Base-by-base conservation (phyloP, 768 basidiomycete species). In the Lepiota venenata region DNA sequence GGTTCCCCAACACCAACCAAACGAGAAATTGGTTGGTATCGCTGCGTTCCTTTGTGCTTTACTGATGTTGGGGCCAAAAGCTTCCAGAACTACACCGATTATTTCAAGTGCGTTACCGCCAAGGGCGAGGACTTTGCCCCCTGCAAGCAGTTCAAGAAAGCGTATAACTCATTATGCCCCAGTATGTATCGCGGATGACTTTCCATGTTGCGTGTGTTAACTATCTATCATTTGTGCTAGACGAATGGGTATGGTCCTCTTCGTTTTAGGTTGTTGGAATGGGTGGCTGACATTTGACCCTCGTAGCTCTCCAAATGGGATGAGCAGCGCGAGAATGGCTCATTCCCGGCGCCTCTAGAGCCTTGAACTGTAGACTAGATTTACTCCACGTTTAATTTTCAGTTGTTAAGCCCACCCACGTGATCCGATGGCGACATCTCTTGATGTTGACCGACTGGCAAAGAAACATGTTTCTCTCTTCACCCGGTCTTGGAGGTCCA, bases 101-200 rank as follows among this genome's bases (percentile, higher is more conserved):
- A 97, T 80, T 93, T 95, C 85, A 96, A 96, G 72, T 99, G 97
- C 72, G 74, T 98, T 63, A 72, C 89, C 63, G 95, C 95, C 63
- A 98, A 97, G 76, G 97, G 97, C 61, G 97, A 99, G 62, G 97
- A 98, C 56, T 98, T 86, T 69, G 85, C 87, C n/a, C 94, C 97
- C 1, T 98, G 97, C 87, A 93, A 93, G 77, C 95, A 97, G 72
- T 99, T 99, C 85, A 91, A 89, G 77, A 83, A 85, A 70, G 91
- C 91, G 25, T 99, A 93, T 80, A 82, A 93, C 78, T 93, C 95
- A 39, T 84, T 98, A 56, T 99, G 97, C 76, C 97, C 97, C 59
- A 98, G 97, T 98, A 64, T 71, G 93, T 86, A n/a, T 36, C 20
- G 6, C 7, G 35, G 14, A n/a, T n/a, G 18, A 8, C 25, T 36